Base-by-base conservation (phyloP, 1,139 yeast genomes). In the Diutina rugosa region DNA sequence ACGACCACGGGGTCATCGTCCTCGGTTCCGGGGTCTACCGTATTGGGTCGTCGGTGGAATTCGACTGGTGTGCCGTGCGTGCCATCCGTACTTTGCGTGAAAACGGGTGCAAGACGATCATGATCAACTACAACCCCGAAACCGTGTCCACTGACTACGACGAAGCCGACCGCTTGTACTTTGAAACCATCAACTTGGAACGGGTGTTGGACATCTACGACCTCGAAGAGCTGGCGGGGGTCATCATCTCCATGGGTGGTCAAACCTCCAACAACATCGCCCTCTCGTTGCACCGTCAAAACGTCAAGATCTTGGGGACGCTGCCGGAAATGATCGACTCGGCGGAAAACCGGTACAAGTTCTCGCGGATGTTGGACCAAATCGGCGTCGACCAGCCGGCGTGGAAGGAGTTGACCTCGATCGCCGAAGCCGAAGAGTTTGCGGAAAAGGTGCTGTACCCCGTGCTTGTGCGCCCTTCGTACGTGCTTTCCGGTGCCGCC, bases 371-470 rank as follows among this genome's bases (percentile, higher is more conserved):
- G 95, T 81, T 93, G 77, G 99, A 93, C 73, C 83, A 83, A 65
- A 93, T 93, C 66, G 97, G 96, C 58, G 98, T 93, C 63, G 99
- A 93, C 74, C 99, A 93, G 75, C 99, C 99, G 56, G 97, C 97
- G 55, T 93, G 99, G 99, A 93, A 91, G 73, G 99, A 93, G 74
- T 83, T 93, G 66, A 90, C 98, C 48, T 89, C 97, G 29, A 79
- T 90, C 60, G 93, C 81, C 54, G 99, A 93, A 70, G 99, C 99
- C 58, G 95, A 90, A 72, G 84, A 76, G 56, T 93, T 93, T 69
- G 98, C 98, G 60, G 87, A 89, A 54, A 84, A 82, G 70, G 99
- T 90, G 56, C 82, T 91, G 48, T 93, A 89, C 74, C 99, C 99
- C 57, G 99, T 93, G 52, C 79, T 93, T 64, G 99, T 93, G 57